Base-by-base conservation (phyloP, 2,329 filamentous ascomycete genomes). In the Cercospora sp. region DNA sequence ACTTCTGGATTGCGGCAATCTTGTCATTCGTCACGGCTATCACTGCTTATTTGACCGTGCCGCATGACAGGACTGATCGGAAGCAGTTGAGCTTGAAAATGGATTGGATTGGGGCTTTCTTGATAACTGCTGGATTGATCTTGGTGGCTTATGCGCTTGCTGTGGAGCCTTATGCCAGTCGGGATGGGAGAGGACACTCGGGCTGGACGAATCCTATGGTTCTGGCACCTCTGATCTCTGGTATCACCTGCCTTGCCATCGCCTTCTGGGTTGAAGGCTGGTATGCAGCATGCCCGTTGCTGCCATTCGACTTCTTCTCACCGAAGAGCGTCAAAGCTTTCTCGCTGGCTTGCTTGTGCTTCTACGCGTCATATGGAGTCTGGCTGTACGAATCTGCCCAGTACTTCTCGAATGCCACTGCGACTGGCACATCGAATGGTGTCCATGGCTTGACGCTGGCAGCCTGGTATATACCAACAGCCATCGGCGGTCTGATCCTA, bases 251-350 rank as follows among this genome's bases (percentile, higher is more conserved):
- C 58, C 70, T 80, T 7, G 64, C 31, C 3, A 59, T 70, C 5
- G 76, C 78, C 0, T 69, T 79, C 30, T 79, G 74, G 72, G 69
- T 78, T 8, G 78, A 80, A 71, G 74, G 75, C 3, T 78, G 77
- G 76, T 65, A 70, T 23, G 77, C 77, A 0, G 70, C 67, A 5
- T 76, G 74, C 33, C 78, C 78, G 6, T 63, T 80, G 10, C 67
- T 80, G n/a, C 78, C 78, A 1, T 75, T 76, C 51, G 74, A 76
- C 58, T 78, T 80, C 73, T 80, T 80, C 69, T 65, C 58, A 16
- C 76, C 76, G 1, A 73, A 69, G 42, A 74, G 73, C 60, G 73
- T 76, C 57, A 74, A 73, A 57, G 70, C 77, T n/a, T 72, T 80
- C 16, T 74, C 72, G n/a, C 51, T 79, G 5, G 77, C 77, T 1